Percentiles rank a stretch among this genome's conserved stretches.
Conservation (phyloP, 306 rosid genomes). For the Nissolia schottii region DNA sequence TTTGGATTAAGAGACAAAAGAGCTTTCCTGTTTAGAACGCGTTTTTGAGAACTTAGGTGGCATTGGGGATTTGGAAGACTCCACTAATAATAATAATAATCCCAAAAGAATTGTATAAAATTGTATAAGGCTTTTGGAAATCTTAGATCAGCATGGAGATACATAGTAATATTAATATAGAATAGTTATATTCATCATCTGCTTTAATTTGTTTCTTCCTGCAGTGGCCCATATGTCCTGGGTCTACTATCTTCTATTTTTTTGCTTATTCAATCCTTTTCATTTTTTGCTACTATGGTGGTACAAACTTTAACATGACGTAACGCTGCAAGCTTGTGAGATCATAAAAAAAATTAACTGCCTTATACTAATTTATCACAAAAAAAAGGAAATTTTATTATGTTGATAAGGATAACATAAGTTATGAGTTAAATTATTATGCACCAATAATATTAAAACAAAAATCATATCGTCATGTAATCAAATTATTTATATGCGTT, state of each 20-base stretch:
- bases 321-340: not conserved
- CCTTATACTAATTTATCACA: not conserved
- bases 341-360: not conserved
- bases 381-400: not conserved
- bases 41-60: constrained; percentile 56
- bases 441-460: not conserved
- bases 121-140: constrained; percentile 9
- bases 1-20: constrained; percentile 22
- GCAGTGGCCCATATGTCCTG: not conserved
- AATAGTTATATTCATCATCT: not conserved
- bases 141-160: constrained; percentile 16
- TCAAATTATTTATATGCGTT: too few species aligned
- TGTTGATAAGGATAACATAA: not conserved
- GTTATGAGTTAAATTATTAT: too few species aligned
- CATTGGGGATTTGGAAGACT: not conserved
- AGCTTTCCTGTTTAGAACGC: constrained; percentile 45
- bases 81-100: too few species aligned
- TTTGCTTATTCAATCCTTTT: not conserved
- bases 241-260: not conserved
- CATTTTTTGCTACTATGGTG: too few species aligned
- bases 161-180: not conserved
- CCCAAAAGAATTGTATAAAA: constrained; percentile 26
- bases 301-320: constrained; percentile 8
- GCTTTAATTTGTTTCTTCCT: not conserved
- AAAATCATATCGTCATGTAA: too few species aligned